A percentile compares a stretch with the other conserved stretches of the same genome.
Evolutionary conservation across 805 yeast genomes (phyloP).

Genomic region (Ogataea saltuana): DNA sequence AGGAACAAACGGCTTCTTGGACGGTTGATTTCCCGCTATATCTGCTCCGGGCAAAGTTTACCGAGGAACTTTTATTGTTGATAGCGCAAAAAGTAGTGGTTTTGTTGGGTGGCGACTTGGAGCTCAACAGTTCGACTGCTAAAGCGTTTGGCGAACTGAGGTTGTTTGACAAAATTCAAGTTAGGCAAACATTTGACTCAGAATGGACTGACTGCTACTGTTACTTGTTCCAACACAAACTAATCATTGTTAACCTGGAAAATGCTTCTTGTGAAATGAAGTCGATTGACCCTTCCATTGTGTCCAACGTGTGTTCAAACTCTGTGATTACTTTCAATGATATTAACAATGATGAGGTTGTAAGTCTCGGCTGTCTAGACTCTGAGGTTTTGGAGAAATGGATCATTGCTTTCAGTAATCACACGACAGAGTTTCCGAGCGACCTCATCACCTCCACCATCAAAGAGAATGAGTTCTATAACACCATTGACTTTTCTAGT

Average conservation of each 20-base stretch:
- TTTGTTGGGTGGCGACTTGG: slow-evolving; percentile 3
- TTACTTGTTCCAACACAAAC: slow-evolving; percentile 31
- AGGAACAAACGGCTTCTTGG: slow-evolving; percentile 13
- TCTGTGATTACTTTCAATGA: slow-evolving; percentile 16
- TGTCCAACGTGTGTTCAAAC: slow-evolving; percentile 20
- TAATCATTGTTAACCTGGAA: slow-evolving; percentile 22
- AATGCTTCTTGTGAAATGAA: slow-evolving; percentile 11
- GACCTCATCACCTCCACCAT: slow-evolving; percentile 31
- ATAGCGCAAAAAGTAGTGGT: slow-evolving; percentile 14
- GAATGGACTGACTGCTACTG: slow-evolving; percentile 25
- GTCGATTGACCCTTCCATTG: slow-evolving; percentile 17
- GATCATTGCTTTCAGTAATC: slow-evolving; percentile 31
- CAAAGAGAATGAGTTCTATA: slow-evolving; percentile 26
- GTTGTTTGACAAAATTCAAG: slow-evolving; percentile 30
- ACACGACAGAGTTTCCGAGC: slow-evolving; percentile 26
- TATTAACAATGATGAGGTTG: background rate
- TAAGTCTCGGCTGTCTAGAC: slow-evolving; percentile 16
- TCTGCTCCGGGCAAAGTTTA: slow-evolving; percentile 24
- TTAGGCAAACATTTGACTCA: slow-evolving; percentile 6
- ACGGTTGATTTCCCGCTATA: slow-evolving; percentile 17
- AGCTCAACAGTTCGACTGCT: slow-evolving; percentile 18
- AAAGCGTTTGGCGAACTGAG: slow-evolving; percentile 34
- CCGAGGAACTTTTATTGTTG: slow-evolving; percentile 24
- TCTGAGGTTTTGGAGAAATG: slow-evolving; percentile 33
- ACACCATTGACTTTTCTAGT: slow-evolving; percentile 8